Conservation (phyloP, 2,329 filamentous ascomycete species). For the Phyllosticta citribraziliensis region DNA sequence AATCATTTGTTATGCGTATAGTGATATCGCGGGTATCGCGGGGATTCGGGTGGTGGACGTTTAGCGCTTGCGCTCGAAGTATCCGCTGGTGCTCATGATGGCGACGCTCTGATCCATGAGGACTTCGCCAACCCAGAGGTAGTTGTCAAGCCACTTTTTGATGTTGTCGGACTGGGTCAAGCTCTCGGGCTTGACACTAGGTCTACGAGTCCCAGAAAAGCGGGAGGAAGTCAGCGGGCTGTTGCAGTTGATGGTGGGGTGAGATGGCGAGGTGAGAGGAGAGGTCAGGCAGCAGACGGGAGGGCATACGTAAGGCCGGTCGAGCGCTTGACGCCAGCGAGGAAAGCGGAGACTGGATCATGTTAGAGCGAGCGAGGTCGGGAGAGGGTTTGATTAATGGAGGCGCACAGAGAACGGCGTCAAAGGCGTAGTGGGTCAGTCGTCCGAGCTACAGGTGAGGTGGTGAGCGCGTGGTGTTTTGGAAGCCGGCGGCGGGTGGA, state of each 20-base stretch:
- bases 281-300: constrained; percentile 14
- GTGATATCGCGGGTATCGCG: neutral
- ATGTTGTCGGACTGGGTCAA: constrained; percentile 75
- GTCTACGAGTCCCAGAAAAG: constrained; percentile 38
- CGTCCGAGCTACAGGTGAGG: constrained; percentile 69
- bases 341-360: constrained; percentile 74
- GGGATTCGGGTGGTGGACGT: neutral
- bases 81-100: constrained; percentile 76
- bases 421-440: constrained; percentile 89
- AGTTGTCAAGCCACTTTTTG: constrained; percentile 83
- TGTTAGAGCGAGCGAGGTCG: constrained; percentile 14
- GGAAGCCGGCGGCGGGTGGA: constrained; percentile 2
- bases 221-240: constrained; percentile 37
- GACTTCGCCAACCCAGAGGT: constrained; percentile 91
- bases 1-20: neutral
- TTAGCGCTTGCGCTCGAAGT: constrained; percentile 80
- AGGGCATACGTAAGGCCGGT: constrained; percentile 89
- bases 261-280: constrained; percentile 1
- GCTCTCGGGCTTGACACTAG: constrained; percentile 80
- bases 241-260: neutral
- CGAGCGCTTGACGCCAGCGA: constrained; percentile 94
- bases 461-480: constrained; percentile 40
- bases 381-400: constrained; percentile 4
- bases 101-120: constrained; percentile 97
- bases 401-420: constrained; percentile 76